A percentile compares a stretch with the other conserved stretches of the same genome.
Evolutionary conservation across 192 early-diverging fungal genomes (phyloP).

Genomic region (Piromyces finnis): DNA sequence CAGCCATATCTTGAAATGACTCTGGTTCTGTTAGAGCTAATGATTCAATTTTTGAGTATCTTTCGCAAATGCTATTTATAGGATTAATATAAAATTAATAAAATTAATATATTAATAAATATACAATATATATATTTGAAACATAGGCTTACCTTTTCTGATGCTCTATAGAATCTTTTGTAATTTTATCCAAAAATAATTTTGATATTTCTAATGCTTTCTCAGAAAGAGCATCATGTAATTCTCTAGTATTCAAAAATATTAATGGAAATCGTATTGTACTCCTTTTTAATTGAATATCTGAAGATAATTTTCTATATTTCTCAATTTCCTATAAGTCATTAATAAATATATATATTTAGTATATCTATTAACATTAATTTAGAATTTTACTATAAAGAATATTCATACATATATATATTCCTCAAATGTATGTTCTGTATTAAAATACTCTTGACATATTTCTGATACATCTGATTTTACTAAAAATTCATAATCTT

Average conservation of each 20-base stretch:
- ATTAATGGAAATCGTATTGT: slow-evolving; percentile 28
- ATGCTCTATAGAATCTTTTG: slow-evolving; percentile 22
- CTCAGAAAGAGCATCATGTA: slow-evolving; percentile 19
- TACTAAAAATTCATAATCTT: slow-evolving; percentile 19
- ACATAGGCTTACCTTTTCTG: slow-evolving; percentile 15
- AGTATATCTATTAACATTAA: too few species aligned
- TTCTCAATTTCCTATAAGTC: slow-evolving; percentile 28
- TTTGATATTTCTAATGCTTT: slow-evolving; percentile 20
- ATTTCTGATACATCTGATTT: slow-evolving; percentile 8
- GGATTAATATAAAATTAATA: neutral
- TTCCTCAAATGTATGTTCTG: slow-evolving; percentile 32
- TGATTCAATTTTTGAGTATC: slow-evolving; percentile 29
- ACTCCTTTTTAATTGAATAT: slow-evolving; percentile 15
- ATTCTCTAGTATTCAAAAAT: slow-evolving; percentile 24
- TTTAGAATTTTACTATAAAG: slow-evolving; percentile 22
- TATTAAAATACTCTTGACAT: slow-evolving; percentile 15
- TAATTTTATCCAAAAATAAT: slow-evolving; percentile 23
- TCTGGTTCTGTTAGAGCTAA: slow-evolving; percentile 28
- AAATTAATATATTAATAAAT: neutral
- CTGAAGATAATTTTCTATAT: slow-evolving; percentile 12
- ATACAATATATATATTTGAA: slow-evolving; percentile 1
- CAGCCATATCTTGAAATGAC: slow-evolving; percentile 46
- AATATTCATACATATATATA: slow-evolving; percentile 3
- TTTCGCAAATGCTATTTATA: slow-evolving; percentile 21
- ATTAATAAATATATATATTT: too few species aligned